phyloP scores from a whole-genome alignment of 768 basidiomycete genomes.

The Fomitopsis pulvina region DNA sequence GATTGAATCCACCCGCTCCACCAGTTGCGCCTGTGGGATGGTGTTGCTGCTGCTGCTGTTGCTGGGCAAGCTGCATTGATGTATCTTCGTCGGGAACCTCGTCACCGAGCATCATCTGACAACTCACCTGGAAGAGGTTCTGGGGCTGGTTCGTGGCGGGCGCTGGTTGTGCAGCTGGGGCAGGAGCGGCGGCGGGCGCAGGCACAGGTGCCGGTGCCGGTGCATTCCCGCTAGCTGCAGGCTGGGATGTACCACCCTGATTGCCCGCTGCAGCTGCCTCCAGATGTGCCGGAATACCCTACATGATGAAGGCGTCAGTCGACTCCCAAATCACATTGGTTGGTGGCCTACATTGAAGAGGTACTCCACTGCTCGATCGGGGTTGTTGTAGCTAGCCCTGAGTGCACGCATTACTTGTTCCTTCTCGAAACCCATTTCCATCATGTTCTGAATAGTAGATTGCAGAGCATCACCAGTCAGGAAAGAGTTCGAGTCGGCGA shows the following conservation, averaged over 20 bases:
- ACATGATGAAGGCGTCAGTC: too few species aligned
- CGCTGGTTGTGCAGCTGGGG: slow-evolving; percentile 26
- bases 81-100: neutral
- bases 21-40: slow-evolving; percentile 22
- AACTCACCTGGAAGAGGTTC: slow-evolving; percentile 80
- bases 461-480: slow-evolving; percentile 74
- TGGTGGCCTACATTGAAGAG: slow-evolving; percentile 69
- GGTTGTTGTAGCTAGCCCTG: slow-evolving; percentile 94
- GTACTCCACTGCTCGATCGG: slow-evolving; percentile 98
- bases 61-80: slow-evolving; percentile 56
- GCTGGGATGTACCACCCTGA: slow-evolving; percentile 20
- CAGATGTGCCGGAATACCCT: slow-evolving; percentile 80
- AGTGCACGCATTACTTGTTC: slow-evolving; percentile 82
- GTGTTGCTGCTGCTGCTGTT: slow-evolving; percentile 49
- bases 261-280: slow-evolving; percentile 41
- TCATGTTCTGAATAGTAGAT: slow-evolving; percentile 72
- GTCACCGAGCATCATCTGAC: neutral
- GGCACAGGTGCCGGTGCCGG: slow-evolving; percentile 31
- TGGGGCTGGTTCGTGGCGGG: slow-evolving; percentile 48
- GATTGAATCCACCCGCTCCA: slow-evolving; percentile 33
- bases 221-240: slow-evolving; percentile 31
- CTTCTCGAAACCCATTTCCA: slow-evolving; percentile 90
- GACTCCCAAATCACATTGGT: too few species aligned
- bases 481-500: slow-evolving; percentile 53
- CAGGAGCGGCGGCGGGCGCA: slow-evolving; percentile 28